Conservation (phyloP, 1,284 basidiomycete species). For the Boletus holoroseus region DNA sequence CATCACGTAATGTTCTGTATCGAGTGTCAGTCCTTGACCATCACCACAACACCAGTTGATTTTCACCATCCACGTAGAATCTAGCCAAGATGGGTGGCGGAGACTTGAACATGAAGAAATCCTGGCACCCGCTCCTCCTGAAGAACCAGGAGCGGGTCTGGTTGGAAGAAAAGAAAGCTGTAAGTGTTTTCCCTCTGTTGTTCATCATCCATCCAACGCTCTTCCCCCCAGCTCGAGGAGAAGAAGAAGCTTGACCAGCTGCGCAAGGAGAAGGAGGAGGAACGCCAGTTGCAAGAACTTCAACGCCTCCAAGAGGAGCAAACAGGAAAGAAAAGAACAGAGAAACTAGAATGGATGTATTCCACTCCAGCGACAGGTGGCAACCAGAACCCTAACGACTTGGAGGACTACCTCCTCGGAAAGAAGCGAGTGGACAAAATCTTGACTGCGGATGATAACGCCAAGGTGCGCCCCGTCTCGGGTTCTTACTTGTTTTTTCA, state of each 20-base stretch:
- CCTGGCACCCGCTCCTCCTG: conserved; percentile 97
- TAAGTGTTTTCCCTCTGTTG: conserved; percentile 37
- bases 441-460: conserved; percentile 83
- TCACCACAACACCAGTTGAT: conserved; percentile 9
- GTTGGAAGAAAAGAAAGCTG: conserved; percentile 96
- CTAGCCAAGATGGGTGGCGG: conserved; percentile 86
- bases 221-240: conserved; percentile 72
- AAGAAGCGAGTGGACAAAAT: conserved; percentile 98
- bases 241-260: conserved; percentile 97
- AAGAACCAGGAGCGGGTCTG: conserved; percentile 99
- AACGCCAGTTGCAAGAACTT: conserved; percentile 92
- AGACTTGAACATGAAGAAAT: conserved; percentile 96
- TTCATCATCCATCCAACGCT: conserved; percentile 11
- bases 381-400: conserved; percentile 79
- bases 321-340: conserved; percentile 89
- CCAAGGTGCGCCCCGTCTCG: conserved; percentile 53
- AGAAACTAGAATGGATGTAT: conserved; percentile 99
- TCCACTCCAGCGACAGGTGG: conserved; percentile 85
- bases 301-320: conserved; percentile 91
- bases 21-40: neutral
- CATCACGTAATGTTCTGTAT: conserved; percentile 6
- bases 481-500: neutral
- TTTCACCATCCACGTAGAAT: conserved; percentile 19
- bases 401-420: conserved; percentile 96
- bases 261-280: conserved; percentile 95